These are phyloP conservation scores for Gilbertella persicaria DNA, from an alignment of 371 early-diverging fungal species.

Conservation along the genomic window DNA sequence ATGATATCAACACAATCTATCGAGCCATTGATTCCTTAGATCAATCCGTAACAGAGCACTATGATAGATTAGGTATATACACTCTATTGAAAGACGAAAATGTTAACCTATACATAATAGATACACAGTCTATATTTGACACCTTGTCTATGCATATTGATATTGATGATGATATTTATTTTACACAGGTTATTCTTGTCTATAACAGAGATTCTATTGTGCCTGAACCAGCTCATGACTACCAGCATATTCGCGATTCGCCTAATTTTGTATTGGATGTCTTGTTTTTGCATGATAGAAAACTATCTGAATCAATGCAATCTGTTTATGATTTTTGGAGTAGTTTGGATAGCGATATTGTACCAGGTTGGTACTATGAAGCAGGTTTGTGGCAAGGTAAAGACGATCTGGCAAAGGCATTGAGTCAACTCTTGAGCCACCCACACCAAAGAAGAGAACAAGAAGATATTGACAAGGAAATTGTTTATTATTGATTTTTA, in stretches of 20 bases:
- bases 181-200: slow-evolving; percentile 9
- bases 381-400: not conserved
- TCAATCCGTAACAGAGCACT: not conserved
- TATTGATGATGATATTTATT: not conserved
- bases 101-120: not conserved
- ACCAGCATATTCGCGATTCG: not conserved
- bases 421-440: slow-evolving; percentile 9
- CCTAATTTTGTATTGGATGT: slow-evolving; percentile 11
- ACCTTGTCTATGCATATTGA: not conserved
- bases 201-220: slow-evolving; percentile 5
- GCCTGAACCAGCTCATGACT: not conserved
- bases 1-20: not conserved
- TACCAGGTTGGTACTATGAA: slow-evolving; percentile 20
- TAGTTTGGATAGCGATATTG: slow-evolving; percentile 1
- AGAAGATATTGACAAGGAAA: not conserved
- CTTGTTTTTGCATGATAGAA: slow-evolving; percentile 4
- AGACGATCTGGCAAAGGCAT: slow-evolving; percentile 9
- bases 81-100: not conserved
- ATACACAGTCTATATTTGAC: slow-evolving; percentile 4
- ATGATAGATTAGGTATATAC: slow-evolving; percentile 6
- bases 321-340: slow-evolving; percentile 10
- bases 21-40: not conserved
- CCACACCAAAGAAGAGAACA: slow-evolving; percentile 14
- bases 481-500: not conserved
- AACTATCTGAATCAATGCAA: not conserved